Base-by-base conservation (phyloP, 768 basidiomycete species). In the Tricholoma terreum region DNA sequence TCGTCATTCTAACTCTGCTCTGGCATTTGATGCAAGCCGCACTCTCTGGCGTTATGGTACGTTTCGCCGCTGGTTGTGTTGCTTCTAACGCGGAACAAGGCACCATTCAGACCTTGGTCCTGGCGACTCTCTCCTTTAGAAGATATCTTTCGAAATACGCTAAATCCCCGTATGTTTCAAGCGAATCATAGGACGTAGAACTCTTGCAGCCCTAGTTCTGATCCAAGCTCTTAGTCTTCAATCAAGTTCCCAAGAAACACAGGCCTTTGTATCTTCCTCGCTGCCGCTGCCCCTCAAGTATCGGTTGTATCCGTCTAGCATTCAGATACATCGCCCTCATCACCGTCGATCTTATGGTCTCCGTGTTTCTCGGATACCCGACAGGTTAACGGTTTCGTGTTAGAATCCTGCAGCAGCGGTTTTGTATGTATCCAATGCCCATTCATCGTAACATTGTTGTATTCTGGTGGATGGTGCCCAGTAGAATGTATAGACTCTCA, bases 291-390 rank as follows among this genome's bases (percentile, higher is more conserved):
- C 34, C 38, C 22, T 19, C 45, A n/a, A 59, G 19, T n/a, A 21
- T 34, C 46, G 34, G 24, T 11, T 17, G 21, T 15, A 46, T 15
- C 24, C 45, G 1, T 46, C 21, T 24, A 45, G 43, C 22, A 5
- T 24, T 22, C 22, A 22, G 4, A 15, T 6, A 4, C 22, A 48
- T 19, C 36, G 59, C 50, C 50, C 50, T 33, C 59, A 24, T 19
- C 33, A 55, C 10, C 58, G 21, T 15, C 48, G 17, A 50, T 30
- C 24, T 22, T 50, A 10, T 36, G 35, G 46, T 22, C 64, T 57
- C 56, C 74, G 75, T 45, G 63, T 73, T 50, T 82, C 80, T 38
- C 76, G 79, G 11, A 80, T 81, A 58, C 80, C 80, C 14, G 79
- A 81, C 55, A 31, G 46, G 8, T 31, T 46, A 46, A 27, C 22